Evolutionary conservation across 2,329 filamentous ascomycete species (phyloP).

Genomic region (Thelonectria olida): DNA sequence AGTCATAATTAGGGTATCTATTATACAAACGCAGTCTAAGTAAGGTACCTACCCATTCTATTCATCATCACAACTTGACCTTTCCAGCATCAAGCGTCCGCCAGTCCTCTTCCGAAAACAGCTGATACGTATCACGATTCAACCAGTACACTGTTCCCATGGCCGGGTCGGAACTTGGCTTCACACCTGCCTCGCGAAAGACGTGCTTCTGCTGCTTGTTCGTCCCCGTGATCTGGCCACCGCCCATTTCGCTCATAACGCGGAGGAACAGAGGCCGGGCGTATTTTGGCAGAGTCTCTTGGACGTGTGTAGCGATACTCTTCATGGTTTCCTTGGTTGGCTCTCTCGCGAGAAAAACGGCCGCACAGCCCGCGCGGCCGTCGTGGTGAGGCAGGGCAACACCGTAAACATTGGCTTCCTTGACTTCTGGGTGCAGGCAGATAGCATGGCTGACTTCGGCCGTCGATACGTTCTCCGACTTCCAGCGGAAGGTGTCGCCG

Average conservation of each 20-base stretch:
- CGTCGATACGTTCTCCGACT: slow-evolving; percentile 85
- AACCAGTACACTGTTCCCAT: slow-evolving; percentile 71
- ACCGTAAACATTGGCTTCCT: slow-evolving; percentile 88
- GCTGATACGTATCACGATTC: slow-evolving; percentile 70
- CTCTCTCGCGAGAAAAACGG: slow-evolving; percentile 66
- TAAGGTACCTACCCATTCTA: background rate
- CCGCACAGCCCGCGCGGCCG: slow-evolving; percentile 83
- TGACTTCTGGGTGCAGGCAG: slow-evolving; percentile 70
- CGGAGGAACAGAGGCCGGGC: slow-evolving; percentile 83
- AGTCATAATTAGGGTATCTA: background rate
- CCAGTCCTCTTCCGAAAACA: slow-evolving; percentile 76
- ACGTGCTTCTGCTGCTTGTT: slow-evolving; percentile 88
- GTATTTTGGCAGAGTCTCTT: slow-evolving; percentile 71
- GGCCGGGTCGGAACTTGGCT: slow-evolving; percentile 62
- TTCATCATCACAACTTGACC: slow-evolving; percentile 69
- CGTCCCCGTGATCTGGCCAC: slow-evolving; percentile 77
- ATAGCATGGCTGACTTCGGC: slow-evolving; percentile 82
- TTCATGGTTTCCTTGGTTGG: slow-evolving; percentile 57
- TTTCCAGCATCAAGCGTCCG: slow-evolving; percentile 69
- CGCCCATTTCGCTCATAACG: slow-evolving; percentile 63
- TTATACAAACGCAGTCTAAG: background rate
- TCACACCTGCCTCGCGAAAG: slow-evolving; percentile 77
- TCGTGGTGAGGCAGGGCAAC: slow-evolving; percentile 83
- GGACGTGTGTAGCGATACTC: slow-evolving; percentile 69
- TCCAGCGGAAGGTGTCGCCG: slow-evolving; percentile 82